Conservation (phyloP, 441 rosid genomes). For the Raphanus hybrid region DNA sequence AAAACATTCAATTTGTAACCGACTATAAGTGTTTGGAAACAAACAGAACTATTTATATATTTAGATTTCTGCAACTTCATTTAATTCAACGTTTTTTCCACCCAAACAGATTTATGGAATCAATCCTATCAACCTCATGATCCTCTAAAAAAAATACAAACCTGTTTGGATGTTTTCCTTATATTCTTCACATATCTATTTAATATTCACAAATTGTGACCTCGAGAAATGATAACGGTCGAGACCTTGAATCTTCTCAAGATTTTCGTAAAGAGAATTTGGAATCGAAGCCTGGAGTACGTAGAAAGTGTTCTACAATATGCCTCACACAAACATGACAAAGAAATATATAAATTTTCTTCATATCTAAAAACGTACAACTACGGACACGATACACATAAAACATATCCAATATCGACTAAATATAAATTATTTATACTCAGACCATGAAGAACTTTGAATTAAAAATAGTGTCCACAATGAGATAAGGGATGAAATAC, state of each 20-base stretch:
- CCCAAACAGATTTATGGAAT: background rate
- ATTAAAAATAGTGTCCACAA: background rate
- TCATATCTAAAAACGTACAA: background rate
- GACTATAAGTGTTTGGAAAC: background rate
- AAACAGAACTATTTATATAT: background rate
- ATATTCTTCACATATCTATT: background rate
- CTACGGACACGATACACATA: background rate
- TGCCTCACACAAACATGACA: background rate
- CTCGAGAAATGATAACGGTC: background rate
- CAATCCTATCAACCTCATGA: background rate
- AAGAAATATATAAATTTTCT: background rate
- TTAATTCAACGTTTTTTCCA: background rate
- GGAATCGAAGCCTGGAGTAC: background rate
- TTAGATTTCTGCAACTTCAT: background rate
- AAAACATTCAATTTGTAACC: background rate
- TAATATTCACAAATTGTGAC: background rate
- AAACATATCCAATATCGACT: background rate
- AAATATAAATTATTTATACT: background rate
- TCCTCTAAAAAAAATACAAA: background rate
- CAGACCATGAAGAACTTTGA: background rate
- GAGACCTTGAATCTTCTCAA: background rate
- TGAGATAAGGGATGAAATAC: background rate
- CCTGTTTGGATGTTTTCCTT: background rate
- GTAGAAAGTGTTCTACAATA: background rate
- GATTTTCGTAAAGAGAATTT: background rate